A percentile compares a stretch with the other conserved stretches of the same genome.
Evolutionary conservation across 2,329 filamentous ascomycete species (phyloP).

Genomic region (Periconia sp.): DNA sequence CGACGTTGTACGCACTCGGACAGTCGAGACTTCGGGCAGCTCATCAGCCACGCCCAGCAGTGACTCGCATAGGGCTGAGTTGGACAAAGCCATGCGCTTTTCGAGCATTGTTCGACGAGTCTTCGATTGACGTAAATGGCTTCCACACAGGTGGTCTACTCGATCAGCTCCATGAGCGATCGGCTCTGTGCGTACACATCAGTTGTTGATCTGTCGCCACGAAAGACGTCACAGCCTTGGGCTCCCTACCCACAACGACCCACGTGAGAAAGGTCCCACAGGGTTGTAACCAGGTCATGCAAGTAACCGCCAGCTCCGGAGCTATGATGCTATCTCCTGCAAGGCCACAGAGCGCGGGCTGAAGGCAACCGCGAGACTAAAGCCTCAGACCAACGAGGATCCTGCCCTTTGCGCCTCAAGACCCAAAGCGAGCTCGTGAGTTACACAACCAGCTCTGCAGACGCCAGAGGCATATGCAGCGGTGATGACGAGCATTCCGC

Average conservation of each 20-base stretch:
- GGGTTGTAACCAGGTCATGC: slow-evolving; percentile 8
- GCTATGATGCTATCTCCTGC: slow-evolving; percentile 12
- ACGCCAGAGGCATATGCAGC: slow-evolving; percentile 9
- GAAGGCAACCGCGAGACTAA: neutral
- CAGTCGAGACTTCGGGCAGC: too few species aligned
- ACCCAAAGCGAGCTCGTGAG: too few species aligned
- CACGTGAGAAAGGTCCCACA: slow-evolving; percentile 7
- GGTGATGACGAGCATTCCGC: slow-evolving; percentile 18
- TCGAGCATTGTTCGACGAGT: slow-evolving; percentile 7
- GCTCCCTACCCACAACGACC: slow-evolving; percentile 1
- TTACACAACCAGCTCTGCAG: neutral
- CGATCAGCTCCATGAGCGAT: slow-evolving; percentile 16
- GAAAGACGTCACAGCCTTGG: slow-evolving; percentile 19
- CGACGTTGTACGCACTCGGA: too few species aligned
- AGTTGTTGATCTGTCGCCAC: slow-evolving; percentile 19
- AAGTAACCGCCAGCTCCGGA: too few species aligned
- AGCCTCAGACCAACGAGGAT: neutral
- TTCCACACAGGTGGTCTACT: slow-evolving; percentile 6
- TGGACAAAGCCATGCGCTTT: too few species aligned
- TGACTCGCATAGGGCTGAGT: neutral
- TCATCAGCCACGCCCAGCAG: too few species aligned
- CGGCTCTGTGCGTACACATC: slow-evolving; percentile 16
- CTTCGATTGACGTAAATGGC: slow-evolving; percentile 28
- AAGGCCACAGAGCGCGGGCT: slow-evolving; percentile 6
- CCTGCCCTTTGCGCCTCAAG: too few species aligned